Percentiles rank a stretch among this genome's conserved stretches.
Evolutionary conservation across 345 rosid species (phyloP).

Genomic region (Linum tenue): DNA sequence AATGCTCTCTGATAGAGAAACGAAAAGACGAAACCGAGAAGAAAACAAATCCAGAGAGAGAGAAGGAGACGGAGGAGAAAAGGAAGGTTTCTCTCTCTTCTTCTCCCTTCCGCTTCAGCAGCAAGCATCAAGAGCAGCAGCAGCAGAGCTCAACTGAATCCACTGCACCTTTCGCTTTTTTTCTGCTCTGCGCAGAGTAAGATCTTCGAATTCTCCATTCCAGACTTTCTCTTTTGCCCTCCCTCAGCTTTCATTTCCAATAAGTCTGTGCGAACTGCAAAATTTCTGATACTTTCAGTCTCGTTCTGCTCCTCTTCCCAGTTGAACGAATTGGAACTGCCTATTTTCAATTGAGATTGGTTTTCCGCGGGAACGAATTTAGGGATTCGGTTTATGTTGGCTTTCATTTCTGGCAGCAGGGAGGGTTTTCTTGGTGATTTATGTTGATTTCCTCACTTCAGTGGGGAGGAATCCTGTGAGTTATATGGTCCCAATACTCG

Average conservation of each 20-base stretch:
- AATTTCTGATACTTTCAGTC: background rate
- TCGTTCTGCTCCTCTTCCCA: background rate
- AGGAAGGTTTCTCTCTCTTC: constrained; percentile 3
- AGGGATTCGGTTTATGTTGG: background rate
- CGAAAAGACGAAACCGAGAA: background rate
- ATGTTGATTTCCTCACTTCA: background rate
- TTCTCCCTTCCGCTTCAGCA: background rate
- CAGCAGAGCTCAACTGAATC: background rate
- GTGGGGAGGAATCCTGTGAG: background rate
- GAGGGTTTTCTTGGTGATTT: background rate
- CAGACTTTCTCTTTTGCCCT: background rate
- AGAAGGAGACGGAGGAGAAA: constrained; percentile 2
- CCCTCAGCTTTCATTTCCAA: background rate
- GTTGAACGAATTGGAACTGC: background rate
- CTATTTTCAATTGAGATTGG: background rate
- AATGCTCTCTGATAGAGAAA: too few relatives aligned
- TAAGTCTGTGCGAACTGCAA: background rate
- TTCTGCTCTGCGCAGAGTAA: background rate
- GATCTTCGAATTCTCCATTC: background rate
- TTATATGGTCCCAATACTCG: too few relatives aligned
- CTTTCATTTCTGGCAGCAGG: background rate
- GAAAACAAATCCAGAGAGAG: background rate
- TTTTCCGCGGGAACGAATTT: background rate
- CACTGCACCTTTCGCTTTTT: background rate
- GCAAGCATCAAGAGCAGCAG: too few relatives aligned